phyloP scores from a whole-genome alignment of 1,284 basidiomycete genomes.

The Ustilago bromivora region DNA sequence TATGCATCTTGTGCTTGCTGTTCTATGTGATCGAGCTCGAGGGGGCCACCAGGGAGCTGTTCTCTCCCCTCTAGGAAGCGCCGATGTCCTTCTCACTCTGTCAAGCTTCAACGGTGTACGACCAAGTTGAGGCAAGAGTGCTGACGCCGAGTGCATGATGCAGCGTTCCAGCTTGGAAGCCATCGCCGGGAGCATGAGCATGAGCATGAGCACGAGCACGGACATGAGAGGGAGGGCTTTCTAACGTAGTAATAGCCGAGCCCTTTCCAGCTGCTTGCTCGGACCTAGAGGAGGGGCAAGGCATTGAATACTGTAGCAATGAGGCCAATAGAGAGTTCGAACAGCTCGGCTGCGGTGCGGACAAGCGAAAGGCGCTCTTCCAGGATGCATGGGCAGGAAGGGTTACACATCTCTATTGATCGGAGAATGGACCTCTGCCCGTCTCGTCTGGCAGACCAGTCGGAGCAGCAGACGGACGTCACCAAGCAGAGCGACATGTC shows the following conservation, averaged over 20 bases:
- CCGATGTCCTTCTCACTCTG: neutral
- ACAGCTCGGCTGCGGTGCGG: conserved; percentile 14
- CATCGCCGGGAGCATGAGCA: conserved; percentile 4
- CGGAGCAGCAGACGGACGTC: conserved; percentile 12
- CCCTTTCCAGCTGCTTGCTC: conserved; percentile 10
- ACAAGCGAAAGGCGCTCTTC: conserved; percentile 1
- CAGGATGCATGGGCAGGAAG: neutral
- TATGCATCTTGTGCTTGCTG: neutral
- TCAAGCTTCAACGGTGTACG: neutral
- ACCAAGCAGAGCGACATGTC: conserved; percentile 38
- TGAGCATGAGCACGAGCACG: neutral
- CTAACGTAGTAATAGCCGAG: conserved; percentile 11
- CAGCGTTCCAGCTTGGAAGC: conserved; percentile 18
- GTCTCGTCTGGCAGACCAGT: neutral
- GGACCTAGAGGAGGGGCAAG: conserved; percentile 10
- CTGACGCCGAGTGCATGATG: conserved; percentile 8
- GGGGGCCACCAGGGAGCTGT: neutral
- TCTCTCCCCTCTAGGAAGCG: neutral
- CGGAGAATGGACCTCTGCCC: neutral
- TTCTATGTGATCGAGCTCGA: neutral
- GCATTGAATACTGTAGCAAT: neutral
- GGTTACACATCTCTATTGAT: neutral
- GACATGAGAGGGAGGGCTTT: neutral
- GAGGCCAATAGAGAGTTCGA: neutral
- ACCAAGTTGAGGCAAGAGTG: neutral